Base-by-base conservation (phyloP, 345 rosid species). In the Sisymbrium irio region DNA sequence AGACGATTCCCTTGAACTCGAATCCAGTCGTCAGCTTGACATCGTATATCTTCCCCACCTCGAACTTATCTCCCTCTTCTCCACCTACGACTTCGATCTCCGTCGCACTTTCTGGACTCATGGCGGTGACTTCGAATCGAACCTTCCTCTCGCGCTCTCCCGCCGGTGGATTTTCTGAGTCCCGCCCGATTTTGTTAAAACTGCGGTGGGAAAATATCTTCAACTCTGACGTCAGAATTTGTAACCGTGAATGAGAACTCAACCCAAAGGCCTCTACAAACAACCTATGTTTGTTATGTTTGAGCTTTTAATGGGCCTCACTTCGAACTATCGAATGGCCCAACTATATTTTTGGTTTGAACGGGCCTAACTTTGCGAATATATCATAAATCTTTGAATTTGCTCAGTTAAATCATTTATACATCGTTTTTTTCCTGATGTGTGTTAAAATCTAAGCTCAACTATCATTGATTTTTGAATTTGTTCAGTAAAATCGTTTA, bases 41-140 rank as follows among this genome's bases (percentile, higher is more conserved):
- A 45, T 87, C 79, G 65, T 85, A 84, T 87, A 60, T 78, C 87
- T 18, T 93, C 93, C 98, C 97, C 72, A 86, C 86, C 9, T 86
- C 84, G 69, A 86, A 82, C 32, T 82, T 88, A 18, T 84, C 94
- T 54, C 67, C 65, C 5, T 35, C 19, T 53, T 9, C 17, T 15
- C 36, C 62, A 17, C 49, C 47, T 11, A 13, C 62, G 27, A 18
- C 45, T 60, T 37, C 22, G 22, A 9, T 19, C 30, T 5, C 62
- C 30, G 55, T 0, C 13, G 30, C 47, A 2, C 4, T 20, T 20
- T 20, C 18, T 71, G 44, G 46, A 55, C 12, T 58, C 77, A 77
- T 77, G 58, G 80, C 69, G 64, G 63, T 10, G 53, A 3, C 17
- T 60, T 50, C 13, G 36, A 15, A 22, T 28, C 51, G 51, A 1